Evolutionary conservation across 2,329 filamentous ascomycete genomes (phyloP).

Genomic region (Calonectria pseudoreteaudii): DNA sequence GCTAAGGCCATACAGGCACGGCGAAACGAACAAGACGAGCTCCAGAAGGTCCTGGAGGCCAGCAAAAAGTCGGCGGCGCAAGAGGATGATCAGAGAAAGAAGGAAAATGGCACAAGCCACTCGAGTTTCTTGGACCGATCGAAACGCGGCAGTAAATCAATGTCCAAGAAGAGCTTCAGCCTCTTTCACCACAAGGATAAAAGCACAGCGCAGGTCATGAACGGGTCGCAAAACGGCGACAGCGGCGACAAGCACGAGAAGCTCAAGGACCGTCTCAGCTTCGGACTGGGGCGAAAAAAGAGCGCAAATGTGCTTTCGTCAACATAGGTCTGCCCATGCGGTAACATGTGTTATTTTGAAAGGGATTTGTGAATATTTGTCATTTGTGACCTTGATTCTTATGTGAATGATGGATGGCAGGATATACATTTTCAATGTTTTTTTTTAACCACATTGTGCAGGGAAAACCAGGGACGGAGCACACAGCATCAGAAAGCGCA

Average conservation of each 20-base stretch:
- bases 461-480: constrained; percentile 27
- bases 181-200: constrained; percentile 69
- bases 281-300: constrained; percentile 78
- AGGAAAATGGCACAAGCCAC: constrained; percentile 54
- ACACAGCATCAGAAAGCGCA: constrained; percentile 28
- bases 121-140: constrained; percentile 72
- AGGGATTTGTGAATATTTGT: constrained; percentile 22
- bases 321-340: constrained; percentile 12
- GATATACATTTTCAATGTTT: constrained; percentile 36
- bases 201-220: constrained; percentile 41
- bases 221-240: constrained; percentile 36
- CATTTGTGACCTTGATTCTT: constrained; percentile 23
- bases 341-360: constrained; percentile 25
- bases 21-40: constrained; percentile 70
- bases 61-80: constrained; percentile 73
- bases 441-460: constrained; percentile 20
- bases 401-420: constrained; percentile 33
- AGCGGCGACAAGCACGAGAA: constrained; percentile 59
- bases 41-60: constrained; percentile 72
- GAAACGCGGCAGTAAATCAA: constrained; percentile 79
- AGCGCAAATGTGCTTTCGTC: constrained; percentile 61
- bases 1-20: constrained; percentile 63
- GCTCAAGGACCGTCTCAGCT: constrained; percentile 74
- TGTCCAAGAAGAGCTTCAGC: constrained; percentile 80
- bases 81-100: constrained; percentile 57